Evolutionary conservation across 345 rosid genomes (phyloP).

Genomic region (Cardamine occulta): DNA sequence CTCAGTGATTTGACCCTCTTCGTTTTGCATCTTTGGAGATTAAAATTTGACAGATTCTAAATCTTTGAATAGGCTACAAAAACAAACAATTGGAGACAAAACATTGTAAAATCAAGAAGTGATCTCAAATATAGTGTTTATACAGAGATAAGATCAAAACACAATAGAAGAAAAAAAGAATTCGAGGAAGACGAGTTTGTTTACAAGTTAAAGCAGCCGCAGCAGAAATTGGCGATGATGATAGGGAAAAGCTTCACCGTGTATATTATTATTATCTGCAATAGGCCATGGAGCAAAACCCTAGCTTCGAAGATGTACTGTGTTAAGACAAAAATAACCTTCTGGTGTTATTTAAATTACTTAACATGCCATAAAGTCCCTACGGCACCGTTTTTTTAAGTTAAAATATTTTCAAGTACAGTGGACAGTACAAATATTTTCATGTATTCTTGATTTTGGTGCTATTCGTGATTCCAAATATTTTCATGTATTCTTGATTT

Average conservation of each 20-base stretch:
- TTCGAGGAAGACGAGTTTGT: not conserved
- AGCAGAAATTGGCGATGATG: constrained; percentile 14
- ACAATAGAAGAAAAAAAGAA: not conserved
- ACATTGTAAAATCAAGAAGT: not conserved
- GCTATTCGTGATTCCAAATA: too few species aligned
- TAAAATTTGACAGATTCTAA: not conserved
- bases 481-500: too few species aligned
- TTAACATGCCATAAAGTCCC: not conserved
- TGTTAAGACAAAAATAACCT: constrained; percentile 13
- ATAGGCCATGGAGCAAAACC: not conserved
- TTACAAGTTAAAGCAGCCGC: not conserved
- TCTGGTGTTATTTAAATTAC: not conserved
- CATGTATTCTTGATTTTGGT: too few species aligned
- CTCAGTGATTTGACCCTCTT: constrained; percentile 78
- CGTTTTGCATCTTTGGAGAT: constrained; percentile 77
- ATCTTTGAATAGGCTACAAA: constrained; percentile 19
- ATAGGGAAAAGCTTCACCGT: not conserved
- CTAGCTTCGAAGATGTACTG: not conserved
- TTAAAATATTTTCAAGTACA: too few species aligned
- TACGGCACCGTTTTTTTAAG: not conserved
- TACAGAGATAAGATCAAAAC: not conserved
- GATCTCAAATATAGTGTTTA: not conserved
- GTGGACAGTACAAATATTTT: too few species aligned
- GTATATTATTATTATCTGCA: not conserved
- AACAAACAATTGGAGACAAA: not conserved